Base-by-base conservation (phyloP, 257 asterid species). In the Primulina eburnea region DNA sequence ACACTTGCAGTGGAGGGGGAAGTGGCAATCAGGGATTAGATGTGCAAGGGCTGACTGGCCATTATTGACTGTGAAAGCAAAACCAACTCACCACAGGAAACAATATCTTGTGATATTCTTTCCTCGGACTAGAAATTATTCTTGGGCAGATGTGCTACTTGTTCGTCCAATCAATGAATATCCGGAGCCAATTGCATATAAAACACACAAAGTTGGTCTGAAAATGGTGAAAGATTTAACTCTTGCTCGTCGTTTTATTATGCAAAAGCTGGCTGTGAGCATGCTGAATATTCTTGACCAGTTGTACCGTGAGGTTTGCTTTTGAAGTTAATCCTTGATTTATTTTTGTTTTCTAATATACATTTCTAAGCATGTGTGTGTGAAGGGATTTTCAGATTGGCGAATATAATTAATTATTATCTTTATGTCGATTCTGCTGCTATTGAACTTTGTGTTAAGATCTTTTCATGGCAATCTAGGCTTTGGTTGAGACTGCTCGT, bases 11-110 rank as follows among this genome's bases (percentile, higher is more conserved):
- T 91, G 99, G 97, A 89, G 97, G 81, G 99, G 99, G 71, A 77
- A 85, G 78, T 94, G 99, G 99, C 97, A 94, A 79, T 86, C 97
- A 43, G 99, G 97, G 83, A 94, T 94, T 64, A 86, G 85, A 81
- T 94, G 99, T 69, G 92, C 93, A 17, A 83, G 92, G 82, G 89
- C 86, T 66, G 99, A 94, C 73, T 89, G 97, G 95, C 99, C 99
- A 53, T 78, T 94, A 73, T 73, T 95, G 69, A 89, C 97, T 81
- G 70, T 91, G 82, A 91, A 78, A 78, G 96, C 97, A 74, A 94
- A 89, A 84, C 99, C 99, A 68, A 89, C 97, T 52, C 97, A 88
- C 75, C 96, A 83, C 81, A 82, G 97, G 82, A 91, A 91, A 81
- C 92, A 88, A 75, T 89, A 94, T 84, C 83, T 91, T 69, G 96